Conservation (phyloP, 768 basidiomycete genomes). For the Lyophyllum shimeji region DNA sequence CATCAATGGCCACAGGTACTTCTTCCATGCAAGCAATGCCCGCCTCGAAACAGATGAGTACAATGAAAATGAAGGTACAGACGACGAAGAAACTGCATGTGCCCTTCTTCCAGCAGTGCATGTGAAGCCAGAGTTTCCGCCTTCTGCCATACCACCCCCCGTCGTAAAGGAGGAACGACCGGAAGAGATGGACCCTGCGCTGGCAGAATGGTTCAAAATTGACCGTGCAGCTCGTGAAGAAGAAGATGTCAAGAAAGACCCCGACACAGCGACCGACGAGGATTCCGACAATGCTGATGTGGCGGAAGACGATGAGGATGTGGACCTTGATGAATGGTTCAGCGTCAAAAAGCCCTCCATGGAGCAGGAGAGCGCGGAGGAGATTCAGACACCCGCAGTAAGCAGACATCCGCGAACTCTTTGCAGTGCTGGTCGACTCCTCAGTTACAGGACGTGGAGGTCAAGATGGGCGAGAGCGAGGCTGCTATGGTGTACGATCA, state of each 20-base stretch:
- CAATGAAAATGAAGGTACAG: constrained; percentile 35
- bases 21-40: constrained; percentile 67
- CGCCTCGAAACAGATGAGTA: constrained; percentile 55
- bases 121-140: background rate
- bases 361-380: constrained; percentile 3
- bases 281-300: constrained; percentile 72
- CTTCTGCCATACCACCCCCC: background rate
- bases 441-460: constrained; percentile 24
- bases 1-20: constrained; percentile 51
- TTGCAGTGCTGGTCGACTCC: background rate
- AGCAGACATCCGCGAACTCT: background rate
- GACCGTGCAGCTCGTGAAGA: constrained; percentile 28
- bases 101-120: constrained; percentile 6
- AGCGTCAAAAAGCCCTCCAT: constrained; percentile 25
- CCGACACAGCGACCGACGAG: constrained; percentile 61
- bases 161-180: constrained; percentile 18
- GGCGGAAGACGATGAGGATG: constrained; percentile 31
- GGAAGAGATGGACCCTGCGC: constrained; percentile 42
- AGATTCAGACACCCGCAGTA: constrained; percentile 9
- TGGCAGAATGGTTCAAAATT: constrained; percentile 64
- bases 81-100: constrained; percentile 20
- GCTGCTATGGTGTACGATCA: constrained; percentile 77
- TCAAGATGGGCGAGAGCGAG: constrained; percentile 72
- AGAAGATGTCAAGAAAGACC: constrained; percentile 32
- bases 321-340: constrained; percentile 41